phyloP scores from a whole-genome alignment of 768 basidiomycete genomes.

The Mycena vitilis region DNA sequence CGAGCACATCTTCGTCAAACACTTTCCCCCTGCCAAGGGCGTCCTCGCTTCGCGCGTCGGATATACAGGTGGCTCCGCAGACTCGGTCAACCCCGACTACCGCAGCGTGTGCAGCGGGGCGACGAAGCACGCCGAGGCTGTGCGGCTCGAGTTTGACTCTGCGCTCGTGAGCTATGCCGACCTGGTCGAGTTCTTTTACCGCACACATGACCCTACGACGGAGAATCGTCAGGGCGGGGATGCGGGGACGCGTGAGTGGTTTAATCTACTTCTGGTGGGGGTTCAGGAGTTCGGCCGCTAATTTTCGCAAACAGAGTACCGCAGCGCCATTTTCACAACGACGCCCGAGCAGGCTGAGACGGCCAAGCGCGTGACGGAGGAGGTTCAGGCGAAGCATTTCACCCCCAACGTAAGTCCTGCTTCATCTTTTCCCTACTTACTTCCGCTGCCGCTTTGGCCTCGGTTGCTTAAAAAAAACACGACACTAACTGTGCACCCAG shows the following conservation, averaged over 20 bases:
- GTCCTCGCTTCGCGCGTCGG: slow-evolving; percentile 67
- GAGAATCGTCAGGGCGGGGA: slow-evolving; percentile 71
- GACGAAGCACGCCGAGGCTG: slow-evolving; percentile 79
- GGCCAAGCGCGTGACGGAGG: slow-evolving; percentile 71
- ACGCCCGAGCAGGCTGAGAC: slow-evolving; percentile 67
- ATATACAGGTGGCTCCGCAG: slow-evolving; percentile 64
- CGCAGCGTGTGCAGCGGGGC: slow-evolving; percentile 69
- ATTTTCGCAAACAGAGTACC: slow-evolving; percentile 63
- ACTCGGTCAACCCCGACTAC: slow-evolving; percentile 61
- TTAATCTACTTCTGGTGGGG: neutral
- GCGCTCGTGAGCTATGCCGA: slow-evolving; percentile 71
- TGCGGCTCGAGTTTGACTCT: slow-evolving; percentile 75
- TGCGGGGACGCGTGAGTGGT: slow-evolving; percentile 65
- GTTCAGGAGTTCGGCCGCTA: neutral
- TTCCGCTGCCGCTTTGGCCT: too few species aligned
- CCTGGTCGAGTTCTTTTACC: slow-evolving; percentile 82
- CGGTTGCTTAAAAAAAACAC: too few species aligned
- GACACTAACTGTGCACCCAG: neutral
- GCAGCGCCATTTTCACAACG: slow-evolving; percentile 78
- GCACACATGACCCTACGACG: slow-evolving; percentile 81
- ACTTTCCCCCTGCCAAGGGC: slow-evolving; percentile 62
- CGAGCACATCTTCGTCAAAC: slow-evolving; percentile 70
- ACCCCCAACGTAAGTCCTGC: slow-evolving; percentile 52
- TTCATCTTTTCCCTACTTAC: neutral
- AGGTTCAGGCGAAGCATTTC: slow-evolving; percentile 77